These are phyloP conservation scores for Geotrichum fermentans DNA, from an alignment of 1,139 yeast species.

Conservation along the genomic window DNA sequence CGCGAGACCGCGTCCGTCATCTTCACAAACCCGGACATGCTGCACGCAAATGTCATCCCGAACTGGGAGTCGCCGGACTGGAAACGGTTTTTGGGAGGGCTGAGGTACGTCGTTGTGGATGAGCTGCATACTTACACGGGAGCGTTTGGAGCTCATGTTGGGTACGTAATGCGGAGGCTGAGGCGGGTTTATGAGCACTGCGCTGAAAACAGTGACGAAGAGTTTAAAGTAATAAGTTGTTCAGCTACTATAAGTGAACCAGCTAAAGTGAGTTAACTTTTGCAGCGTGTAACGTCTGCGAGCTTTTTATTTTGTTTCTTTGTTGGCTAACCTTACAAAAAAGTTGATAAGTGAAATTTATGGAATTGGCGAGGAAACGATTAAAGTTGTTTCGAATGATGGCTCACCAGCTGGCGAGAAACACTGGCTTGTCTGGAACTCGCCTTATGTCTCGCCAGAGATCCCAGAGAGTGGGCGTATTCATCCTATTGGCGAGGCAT, in stretches of 20 bases:
- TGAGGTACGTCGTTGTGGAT: conserved; percentile 78
- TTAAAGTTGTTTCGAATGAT: conserved; percentile 60
- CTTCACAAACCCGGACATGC: conserved; percentile 91
- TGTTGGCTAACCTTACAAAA: neutral
- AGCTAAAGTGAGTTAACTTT: neutral
- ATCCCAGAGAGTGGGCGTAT: conserved; percentile 53
- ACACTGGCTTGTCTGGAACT: conserved; percentile 75
- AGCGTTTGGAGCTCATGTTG: conserved; percentile 86
- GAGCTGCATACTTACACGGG: conserved; percentile 85
- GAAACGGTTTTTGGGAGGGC: conserved; percentile 58
- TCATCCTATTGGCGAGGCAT: conserved; percentile 69
- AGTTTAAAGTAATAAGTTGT: conserved; percentile 70
- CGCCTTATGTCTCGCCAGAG: conserved; percentile 58
- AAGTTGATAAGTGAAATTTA: conserved; percentile 68
- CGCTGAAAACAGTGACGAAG: conserved; percentile 53
- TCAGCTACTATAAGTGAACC: conserved; percentile 89
- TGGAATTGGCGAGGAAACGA: conserved; percentile 47
- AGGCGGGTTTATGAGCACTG: conserved; percentile 54
- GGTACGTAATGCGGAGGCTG: conserved; percentile 74
- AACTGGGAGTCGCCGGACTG: conserved; percentile 46
- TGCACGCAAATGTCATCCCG: conserved; percentile 82
- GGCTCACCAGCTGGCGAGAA: conserved; percentile 87
- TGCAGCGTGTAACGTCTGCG: too few relatives aligned
- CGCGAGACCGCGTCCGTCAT: conserved; percentile 67
- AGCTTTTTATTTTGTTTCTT: neutral